phyloP scores from a whole-genome alignment of 2,329 filamentous ascomycete species.

The Ascochyta clinopodiicola region DNA sequence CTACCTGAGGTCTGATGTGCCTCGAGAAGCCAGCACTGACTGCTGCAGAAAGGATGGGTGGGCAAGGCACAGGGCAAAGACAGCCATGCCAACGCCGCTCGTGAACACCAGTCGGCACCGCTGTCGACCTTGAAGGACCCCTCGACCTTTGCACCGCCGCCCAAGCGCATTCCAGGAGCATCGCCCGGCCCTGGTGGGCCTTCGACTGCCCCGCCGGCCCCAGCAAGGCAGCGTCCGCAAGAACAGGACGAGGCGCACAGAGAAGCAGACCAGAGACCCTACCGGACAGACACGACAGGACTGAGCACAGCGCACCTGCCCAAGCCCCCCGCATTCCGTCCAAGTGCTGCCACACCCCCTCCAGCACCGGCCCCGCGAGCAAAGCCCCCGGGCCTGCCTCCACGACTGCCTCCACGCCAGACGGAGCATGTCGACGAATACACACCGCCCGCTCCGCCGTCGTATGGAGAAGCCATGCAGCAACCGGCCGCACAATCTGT shows the following conservation, averaged over 20 bases:
- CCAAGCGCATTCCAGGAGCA: slow-evolving; percentile 60
- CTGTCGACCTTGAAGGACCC: slow-evolving; percentile 77
- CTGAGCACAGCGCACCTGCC: slow-evolving; percentile 72
- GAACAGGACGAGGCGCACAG: slow-evolving; percentile 42
- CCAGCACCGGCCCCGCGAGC: slow-evolving; percentile 44
- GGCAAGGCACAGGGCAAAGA: slow-evolving; percentile 58
- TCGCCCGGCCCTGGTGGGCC: slow-evolving; percentile 40
- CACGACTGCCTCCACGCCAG: slow-evolving; percentile 74
- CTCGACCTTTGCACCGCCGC: slow-evolving; percentile 78
- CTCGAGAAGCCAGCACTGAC: slow-evolving; percentile 14
- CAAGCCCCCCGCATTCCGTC: slow-evolving; percentile 68
- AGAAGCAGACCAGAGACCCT: slow-evolving; percentile 64
- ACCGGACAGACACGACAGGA: slow-evolving; percentile 73
- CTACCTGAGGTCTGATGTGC: slow-evolving; percentile 33
- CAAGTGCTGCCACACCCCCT: slow-evolving; percentile 35
- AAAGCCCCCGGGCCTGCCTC: slow-evolving; percentile 64
- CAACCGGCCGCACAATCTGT: slow-evolving; percentile 48
- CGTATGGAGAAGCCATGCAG: slow-evolving; percentile 54
- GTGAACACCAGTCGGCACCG: slow-evolving; percentile 65
- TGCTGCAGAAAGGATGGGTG: slow-evolving; percentile 62
- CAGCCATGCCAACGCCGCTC: slow-evolving; percentile 45
- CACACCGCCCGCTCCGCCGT: slow-evolving; percentile 54
- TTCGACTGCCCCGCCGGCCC: slow-evolving; percentile 51
- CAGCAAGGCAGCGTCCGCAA: slow-evolving; percentile 47
- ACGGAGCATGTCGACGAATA: slow-evolving; percentile 59